These are phyloP conservation scores for Solanum rostratum DNA, from an alignment of 257 asterid genomes.

Conservation along the genomic window DNA sequence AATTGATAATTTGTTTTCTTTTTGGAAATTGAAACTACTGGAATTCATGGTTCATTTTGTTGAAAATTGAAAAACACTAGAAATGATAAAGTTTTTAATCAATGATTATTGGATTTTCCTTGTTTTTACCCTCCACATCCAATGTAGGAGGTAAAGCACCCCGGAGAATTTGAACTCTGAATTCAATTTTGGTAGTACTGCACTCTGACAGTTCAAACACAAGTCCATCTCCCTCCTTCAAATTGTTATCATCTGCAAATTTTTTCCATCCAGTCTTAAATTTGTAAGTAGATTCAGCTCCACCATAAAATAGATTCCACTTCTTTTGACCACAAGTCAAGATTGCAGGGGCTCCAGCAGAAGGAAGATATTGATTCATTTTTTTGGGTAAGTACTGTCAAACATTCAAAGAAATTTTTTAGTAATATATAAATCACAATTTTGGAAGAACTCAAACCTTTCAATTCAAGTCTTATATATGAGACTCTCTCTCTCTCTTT, in stretches of 20 bases:
- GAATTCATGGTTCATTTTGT: not conserved
- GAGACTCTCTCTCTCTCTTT: too few species aligned
- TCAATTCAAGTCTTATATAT: not conserved
- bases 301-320: slow-evolving; percentile 17
- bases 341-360: slow-evolving; percentile 2
- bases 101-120: not conserved
- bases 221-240: slow-evolving; percentile 32
- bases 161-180: slow-evolving; percentile 23
- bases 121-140: not conserved
- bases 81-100: not conserved
- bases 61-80: not conserved
- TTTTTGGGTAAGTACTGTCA: slow-evolving; percentile 5
- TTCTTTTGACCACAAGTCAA: slow-evolving; percentile 15
- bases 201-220: slow-evolving; percentile 32
- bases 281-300: not conserved
- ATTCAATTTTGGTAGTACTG: not conserved
- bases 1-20: not conserved
- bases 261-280: slow-evolving; percentile 15
- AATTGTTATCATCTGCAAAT: slow-evolving; percentile 23
- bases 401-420: not conserved
- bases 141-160: slow-evolving; percentile 7
- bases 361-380: slow-evolving; percentile 6
- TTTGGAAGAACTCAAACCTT: not conserved
- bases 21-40: not conserved
- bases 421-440: not conserved